A percentile compares a stretch with the other conserved stretches of the same genome.
Conservation (phyloP, 2,329 filamentous ascomycete genomes). For the Claviceps spartinae region DNA sequence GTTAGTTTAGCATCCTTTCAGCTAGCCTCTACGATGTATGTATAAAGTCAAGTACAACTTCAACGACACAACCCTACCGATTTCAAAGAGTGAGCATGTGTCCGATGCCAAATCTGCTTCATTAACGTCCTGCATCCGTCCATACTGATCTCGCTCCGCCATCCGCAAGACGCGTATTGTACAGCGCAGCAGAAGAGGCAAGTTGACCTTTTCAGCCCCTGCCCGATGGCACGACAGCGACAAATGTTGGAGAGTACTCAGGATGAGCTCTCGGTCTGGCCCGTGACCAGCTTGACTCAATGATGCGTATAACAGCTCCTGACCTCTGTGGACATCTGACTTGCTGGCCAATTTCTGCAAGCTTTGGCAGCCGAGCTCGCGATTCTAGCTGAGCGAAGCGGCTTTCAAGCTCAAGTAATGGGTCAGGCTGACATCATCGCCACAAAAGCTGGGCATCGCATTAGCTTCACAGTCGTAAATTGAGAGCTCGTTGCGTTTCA, state of each 20-base stretch:
- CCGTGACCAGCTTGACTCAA: conserved; percentile 59
- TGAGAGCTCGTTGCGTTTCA: conserved; percentile 29
- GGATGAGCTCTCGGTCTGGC: conserved; percentile 46
- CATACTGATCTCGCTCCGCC: conserved; percentile 22
- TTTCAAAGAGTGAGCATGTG: conserved; percentile 37
- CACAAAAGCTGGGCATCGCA: conserved; percentile 41
- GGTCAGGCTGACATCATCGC: conserved; percentile 48
- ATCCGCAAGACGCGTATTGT: conserved; percentile 36
- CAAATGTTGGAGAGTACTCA: conserved; percentile 23
- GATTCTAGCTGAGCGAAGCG: conserved; percentile 45
- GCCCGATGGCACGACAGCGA: conserved; percentile 14
- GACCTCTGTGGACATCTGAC: conserved; percentile 29
- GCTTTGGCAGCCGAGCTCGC: conserved; percentile 46
- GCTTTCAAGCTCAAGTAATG: conserved; percentile 65
- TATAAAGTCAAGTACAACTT: too few species aligned
- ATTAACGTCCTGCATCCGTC: conserved; percentile 5
- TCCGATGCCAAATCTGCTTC: conserved; percentile 25
- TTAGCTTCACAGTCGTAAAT: conserved; percentile 30
- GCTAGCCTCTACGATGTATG: not conserved
- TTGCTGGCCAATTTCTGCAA: conserved; percentile 39
- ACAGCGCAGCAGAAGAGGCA: conserved; percentile 31
- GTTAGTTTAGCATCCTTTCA: not conserved
- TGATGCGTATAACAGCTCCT: conserved; percentile 64
- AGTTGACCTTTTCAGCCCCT: conserved; percentile 12
- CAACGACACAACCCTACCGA: conserved; percentile 19